Percentiles rank a stretch among this genome's conserved stretches.
Conservation (phyloP, 257 asterid species). For the Scutellaria minor region DNA sequence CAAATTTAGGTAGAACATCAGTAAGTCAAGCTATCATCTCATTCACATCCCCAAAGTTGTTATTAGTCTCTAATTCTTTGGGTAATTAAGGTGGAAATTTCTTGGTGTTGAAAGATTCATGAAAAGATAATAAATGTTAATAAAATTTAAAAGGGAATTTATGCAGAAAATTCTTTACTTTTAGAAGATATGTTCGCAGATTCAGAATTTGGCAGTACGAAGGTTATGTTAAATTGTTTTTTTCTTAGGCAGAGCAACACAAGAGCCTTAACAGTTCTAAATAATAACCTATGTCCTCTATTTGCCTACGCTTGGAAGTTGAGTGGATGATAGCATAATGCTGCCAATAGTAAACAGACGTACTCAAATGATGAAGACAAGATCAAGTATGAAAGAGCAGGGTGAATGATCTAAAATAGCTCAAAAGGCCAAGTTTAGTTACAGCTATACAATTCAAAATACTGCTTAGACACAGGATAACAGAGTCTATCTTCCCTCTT, state of each 20-base stretch:
- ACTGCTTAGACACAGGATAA: too few relatives aligned
- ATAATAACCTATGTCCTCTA: not conserved
- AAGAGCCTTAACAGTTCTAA: constrained; percentile 1
- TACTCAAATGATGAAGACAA: not conserved
- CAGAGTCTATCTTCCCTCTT: too few relatives aligned
- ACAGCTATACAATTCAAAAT: too few relatives aligned
- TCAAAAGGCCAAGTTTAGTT: not conserved
- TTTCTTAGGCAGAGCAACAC: not conserved
- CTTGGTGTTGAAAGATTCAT: too few relatives aligned
- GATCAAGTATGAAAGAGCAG: too few relatives aligned
- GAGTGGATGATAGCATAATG: not conserved
- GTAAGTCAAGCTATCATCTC: too few relatives aligned
- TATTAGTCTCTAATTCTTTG: too few relatives aligned
- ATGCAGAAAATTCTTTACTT: not conserved
- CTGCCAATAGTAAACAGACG: not conserved
- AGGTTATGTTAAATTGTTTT: not conserved
- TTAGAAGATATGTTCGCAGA: constrained; percentile 2
- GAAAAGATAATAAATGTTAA: too few relatives aligned
- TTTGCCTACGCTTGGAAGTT: too few relatives aligned
- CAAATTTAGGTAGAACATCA: too few relatives aligned
- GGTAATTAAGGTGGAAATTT: too few relatives aligned
- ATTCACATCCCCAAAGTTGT: too few relatives aligned
- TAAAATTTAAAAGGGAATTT: constrained; percentile 4
- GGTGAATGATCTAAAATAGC: constrained; percentile 8
- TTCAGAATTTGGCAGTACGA: not conserved